These are phyloP conservation scores for Aureobasidium sp. DNA, from an alignment of 2,329 filamentous ascomycete species.

Conservation along the genomic window DNA sequence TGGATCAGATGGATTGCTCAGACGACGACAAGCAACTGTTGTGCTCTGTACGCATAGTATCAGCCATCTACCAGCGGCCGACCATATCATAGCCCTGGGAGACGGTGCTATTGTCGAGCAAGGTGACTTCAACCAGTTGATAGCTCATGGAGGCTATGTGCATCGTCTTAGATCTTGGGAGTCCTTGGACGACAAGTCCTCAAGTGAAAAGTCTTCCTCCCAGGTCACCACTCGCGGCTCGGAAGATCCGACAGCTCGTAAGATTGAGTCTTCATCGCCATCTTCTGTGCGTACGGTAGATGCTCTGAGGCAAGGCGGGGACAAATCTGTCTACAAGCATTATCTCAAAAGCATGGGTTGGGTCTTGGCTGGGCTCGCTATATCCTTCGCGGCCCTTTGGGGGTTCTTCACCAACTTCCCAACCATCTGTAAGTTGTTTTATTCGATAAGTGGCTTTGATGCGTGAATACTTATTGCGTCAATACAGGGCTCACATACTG, in stretches of 20 bases:
- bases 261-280: no score
- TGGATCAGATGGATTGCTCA: conserved; percentile 36
- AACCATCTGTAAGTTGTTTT: background rate
- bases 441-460: no score
- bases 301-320: conserved; percentile 14
- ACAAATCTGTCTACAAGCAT: conserved; percentile 14
- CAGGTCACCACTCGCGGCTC: no score
- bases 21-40: conserved; percentile 46
- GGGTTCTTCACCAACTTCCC: background rate
- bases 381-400: background rate
- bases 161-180: background rate
- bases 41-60: conserved; percentile 28
- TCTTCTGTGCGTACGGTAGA: no score
- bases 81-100: conserved; percentile 30
- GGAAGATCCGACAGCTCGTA: no score
- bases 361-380: background rate
- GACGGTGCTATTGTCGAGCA: background rate
- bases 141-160: background rate
- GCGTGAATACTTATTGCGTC: background rate
- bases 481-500: background rate
- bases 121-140: conserved; percentile 11
- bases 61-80: conserved; percentile 27
- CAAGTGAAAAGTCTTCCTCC: background rate
- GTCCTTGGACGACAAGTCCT: background rate
- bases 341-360: background rate